Evolutionary conservation across 305 asterid genomes (phyloP), one percentile per base, ranked within the genome.

Genomic region (Plantago lanceolata): DNA sequence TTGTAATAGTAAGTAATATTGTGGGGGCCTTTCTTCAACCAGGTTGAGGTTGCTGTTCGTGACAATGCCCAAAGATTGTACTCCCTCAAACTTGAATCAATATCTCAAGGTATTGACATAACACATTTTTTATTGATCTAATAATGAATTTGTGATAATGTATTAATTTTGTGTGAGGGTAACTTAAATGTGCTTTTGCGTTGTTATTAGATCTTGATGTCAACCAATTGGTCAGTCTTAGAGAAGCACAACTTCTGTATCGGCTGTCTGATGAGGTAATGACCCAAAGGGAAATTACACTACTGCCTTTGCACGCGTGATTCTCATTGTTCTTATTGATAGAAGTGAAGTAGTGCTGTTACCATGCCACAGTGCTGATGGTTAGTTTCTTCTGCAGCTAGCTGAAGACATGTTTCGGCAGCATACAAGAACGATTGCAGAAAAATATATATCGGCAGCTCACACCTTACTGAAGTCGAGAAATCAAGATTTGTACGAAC

Each of bases 31-130:
- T 54, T 59, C 72, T 73, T 67, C 60, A 59, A 57, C 75, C 71
- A 93, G 99, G 94, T 93, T 48, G 99, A 90, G 77, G 88, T 93
- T 81, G 99, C 97, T 57, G 71, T 93, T 48, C 84, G 99, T 59
- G 99, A 93, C 77, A 84, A 76, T 77, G 99, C 97, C 6, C 96
- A 93, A 75, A 79, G 94, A 63, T 75, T 93, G 72, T 93, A 87
- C 71, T 86, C 83, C 44, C 66, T 73, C 80, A 86, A 80, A 82
- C 94, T 93, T 61, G 73, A 76, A 59, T 71, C 92, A 55, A 47
- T 78, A 58, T 72, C 86, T 58, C 84, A 71, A 78, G 97, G 97
- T 90, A 85, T 60, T 44, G 54, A 29, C 57, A 29, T 60, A 18
- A 65, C 57, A 5, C 37, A 47, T 74, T 58, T 33, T 67, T 61